Conservation (phyloP, 2,329 filamentous ascomycete genomes). For the Beauveria rudraprayagi region DNA sequence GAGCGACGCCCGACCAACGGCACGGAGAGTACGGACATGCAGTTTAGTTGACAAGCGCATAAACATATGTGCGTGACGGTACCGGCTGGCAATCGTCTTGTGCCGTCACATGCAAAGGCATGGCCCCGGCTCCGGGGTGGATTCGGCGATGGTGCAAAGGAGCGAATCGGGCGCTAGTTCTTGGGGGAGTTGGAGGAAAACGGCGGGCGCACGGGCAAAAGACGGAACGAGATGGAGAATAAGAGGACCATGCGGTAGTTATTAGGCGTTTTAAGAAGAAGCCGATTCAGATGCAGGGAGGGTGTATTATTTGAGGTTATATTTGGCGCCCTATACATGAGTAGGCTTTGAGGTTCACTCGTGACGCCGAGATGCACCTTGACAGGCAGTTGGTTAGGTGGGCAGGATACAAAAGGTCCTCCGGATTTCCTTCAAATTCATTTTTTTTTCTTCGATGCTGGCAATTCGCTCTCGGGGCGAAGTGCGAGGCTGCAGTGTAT, state of each 20-base stretch:
- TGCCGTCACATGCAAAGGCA: conserved; percentile 7
- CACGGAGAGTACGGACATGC: not conserved
- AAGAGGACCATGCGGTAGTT: conserved; percentile 1
- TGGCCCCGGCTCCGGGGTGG: conserved; percentile 1
- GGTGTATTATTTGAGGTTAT: not conserved
- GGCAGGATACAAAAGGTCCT: not conserved
- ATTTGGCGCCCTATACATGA: not conserved
- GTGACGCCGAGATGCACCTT: too few species aligned
- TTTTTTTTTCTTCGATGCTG: not conserved
- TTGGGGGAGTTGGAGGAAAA: not conserved
- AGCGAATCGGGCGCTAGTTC: conserved; percentile 8
- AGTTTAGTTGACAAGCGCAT: not conserved
- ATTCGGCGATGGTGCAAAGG: conserved; percentile 2
- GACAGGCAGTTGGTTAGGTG: too few species aligned
- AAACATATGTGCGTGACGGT: not conserved
- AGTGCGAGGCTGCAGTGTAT: not conserved
- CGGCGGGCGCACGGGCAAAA: not conserved
- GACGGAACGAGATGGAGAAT: not conserved
- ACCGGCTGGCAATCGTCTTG: not conserved
- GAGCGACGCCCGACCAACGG: not conserved
- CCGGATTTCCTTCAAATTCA: not conserved
- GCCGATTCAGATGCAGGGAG: not conserved
- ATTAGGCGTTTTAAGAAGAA: not conserved
- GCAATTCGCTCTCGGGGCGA: not conserved
- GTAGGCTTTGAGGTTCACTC: too few species aligned